Conservation (phyloP, 345 rosid genomes). For the Citrus maxima region DNA sequence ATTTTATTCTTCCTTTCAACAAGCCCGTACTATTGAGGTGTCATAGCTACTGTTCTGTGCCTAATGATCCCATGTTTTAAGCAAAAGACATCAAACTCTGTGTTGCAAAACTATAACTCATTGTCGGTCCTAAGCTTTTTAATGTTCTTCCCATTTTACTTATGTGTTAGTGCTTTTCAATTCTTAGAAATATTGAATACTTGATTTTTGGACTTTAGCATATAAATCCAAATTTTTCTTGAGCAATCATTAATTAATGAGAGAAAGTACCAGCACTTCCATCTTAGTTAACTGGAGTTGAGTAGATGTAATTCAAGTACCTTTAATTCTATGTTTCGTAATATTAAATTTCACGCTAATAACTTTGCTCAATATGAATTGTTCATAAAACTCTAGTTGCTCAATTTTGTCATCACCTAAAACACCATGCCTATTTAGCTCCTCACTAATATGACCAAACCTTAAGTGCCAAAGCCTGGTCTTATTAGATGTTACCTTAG, state of each 20-base stretch:
- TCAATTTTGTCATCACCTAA: too few relatives aligned
- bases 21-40: neutral
- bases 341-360: too few relatives aligned
- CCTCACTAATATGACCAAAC: too few relatives aligned
- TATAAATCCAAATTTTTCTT: neutral
- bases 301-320: constrained; percentile 11
- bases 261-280: too few relatives aligned
- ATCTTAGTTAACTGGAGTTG: too few relatives aligned
- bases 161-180: neutral
- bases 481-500: neutral
- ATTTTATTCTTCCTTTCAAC: neutral
- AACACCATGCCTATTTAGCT: too few relatives aligned
- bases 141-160: neutral
- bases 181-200: neutral
- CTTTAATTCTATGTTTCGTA: too few relatives aligned
- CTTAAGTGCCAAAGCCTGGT: neutral
- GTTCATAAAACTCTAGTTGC: neutral
- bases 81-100: neutral
- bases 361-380: neutral
- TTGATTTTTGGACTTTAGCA: neutral
- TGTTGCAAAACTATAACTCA: neutral
- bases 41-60: neutral
- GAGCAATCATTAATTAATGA: neutral
- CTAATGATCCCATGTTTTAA: neutral
- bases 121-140: neutral